Conservation (phyloP, 768 basidiomycete genomes). For the Serendipita sp. region DNA sequence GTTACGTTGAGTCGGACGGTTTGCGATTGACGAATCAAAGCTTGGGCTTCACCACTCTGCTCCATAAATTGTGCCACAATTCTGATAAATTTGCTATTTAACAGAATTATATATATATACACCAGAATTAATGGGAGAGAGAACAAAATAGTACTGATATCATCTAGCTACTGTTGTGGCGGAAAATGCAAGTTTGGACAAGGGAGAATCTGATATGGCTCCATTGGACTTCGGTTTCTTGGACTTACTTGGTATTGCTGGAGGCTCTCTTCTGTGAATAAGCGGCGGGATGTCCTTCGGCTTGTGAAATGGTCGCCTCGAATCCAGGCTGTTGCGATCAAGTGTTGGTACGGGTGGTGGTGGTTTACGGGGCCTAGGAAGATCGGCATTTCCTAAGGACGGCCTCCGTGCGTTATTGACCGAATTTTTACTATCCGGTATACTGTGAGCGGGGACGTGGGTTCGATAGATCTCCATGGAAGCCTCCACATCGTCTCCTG, state of each 20-base stretch:
- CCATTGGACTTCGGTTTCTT: neutral
- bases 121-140: neutral
- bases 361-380: neutral
- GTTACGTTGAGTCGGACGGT: neutral
- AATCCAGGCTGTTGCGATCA: neutral
- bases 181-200: neutral
- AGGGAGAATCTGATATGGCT: neutral
- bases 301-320: neutral
- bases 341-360: neutral
- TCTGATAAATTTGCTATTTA: neutral
- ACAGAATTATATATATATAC: too few relatives aligned
- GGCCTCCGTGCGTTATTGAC: neutral
- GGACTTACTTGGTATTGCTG: neutral
- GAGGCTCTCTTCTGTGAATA: neutral
- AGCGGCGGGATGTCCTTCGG: neutral
- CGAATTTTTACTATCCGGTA: neutral
- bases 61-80: neutral
- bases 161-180: conserved; percentile 1
- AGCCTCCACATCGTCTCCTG: neutral
- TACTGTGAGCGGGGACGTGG: neutral
- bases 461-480: neutral
- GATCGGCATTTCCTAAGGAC: neutral
- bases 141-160: neutral
- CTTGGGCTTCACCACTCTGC: neutral
- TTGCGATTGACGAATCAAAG: neutral